Evolutionary conservation across 768 basidiomycete species (phyloP).

Genomic region (Rhizopogon vesiculosus): DNA sequence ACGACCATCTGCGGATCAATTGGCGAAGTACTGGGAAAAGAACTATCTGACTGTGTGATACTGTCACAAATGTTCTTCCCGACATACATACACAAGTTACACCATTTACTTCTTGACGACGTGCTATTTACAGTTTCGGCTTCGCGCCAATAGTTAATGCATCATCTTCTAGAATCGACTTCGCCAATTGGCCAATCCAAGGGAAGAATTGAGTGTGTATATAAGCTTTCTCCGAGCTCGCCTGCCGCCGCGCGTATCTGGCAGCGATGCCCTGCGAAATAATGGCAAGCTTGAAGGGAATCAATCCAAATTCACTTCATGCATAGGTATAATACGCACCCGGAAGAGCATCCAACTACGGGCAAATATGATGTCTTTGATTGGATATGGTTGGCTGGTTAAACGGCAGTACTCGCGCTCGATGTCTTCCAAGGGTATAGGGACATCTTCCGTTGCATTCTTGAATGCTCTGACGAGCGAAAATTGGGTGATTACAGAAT

Average conservation of each 20-base stretch:
- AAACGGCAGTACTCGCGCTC: constrained; percentile 79
- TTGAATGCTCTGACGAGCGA: constrained; percentile 57
- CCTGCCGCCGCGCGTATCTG: constrained; percentile 78
- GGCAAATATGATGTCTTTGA: constrained; percentile 73
- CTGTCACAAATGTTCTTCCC: background rate
- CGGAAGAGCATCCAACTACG: constrained; percentile 84
- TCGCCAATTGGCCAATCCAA: constrained; percentile 60
- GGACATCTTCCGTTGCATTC: constrained; percentile 47
- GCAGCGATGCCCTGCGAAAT: constrained; percentile 92
- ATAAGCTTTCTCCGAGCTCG: constrained; percentile 77
- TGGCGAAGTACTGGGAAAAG: background rate
- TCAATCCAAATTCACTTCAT: background rate
- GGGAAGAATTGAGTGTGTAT: constrained; percentile 45
- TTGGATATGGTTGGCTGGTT: constrained; percentile 65
- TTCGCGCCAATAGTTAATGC: constrained; percentile 27
- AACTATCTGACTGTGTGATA: background rate
- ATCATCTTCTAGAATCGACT: constrained; percentile 49
- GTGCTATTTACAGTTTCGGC: constrained; percentile 21
- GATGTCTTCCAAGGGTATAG: constrained; percentile 65
- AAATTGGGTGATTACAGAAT: constrained; percentile 9
- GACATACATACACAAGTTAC: background rate
- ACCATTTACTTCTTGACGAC: background rate
- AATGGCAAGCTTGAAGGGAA: constrained; percentile 52
- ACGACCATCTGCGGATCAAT: background rate
- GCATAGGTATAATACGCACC: constrained; percentile 33